Evolutionary conservation across 164 flowering plant species (phyloP), one percentile per base, ranked within the genome.

Genomic region (Stephania yunnanensis): DNA sequence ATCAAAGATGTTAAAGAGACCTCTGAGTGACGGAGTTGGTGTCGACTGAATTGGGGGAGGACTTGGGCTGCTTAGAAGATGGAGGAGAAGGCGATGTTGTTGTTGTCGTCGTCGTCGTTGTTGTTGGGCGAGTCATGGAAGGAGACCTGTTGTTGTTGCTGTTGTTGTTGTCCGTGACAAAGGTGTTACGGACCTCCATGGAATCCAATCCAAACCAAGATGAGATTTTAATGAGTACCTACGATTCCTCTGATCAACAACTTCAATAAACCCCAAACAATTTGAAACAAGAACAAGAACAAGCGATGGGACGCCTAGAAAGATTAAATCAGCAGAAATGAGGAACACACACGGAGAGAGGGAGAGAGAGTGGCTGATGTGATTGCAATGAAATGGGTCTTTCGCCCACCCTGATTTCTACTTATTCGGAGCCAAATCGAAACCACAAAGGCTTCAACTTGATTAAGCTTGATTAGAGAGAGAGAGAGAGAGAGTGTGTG

Each of bases 1-100:
- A 8, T 13, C 2, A n/a, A 22, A 68, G 20, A 19, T 42, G 13
- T n/a, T 9, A 17, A 12, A 36, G 36, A 6, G 45, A 88, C 92
- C 92, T 87, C 73, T 84, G 90, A 30, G 88, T 76, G 74, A 87
- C 92, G 30, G 92, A 85, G 75, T 80, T 81, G 36, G 87, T 78
- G 80, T 89, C 89, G 68, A 86, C 84, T 44, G 87, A 52, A n/a
- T 71, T 79, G 1, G 86, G 80, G 55, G 86, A 66, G 17, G 89
- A 42, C 63, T 82, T 81, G 30, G 81, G 73, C 53, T 86, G 88
- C 80, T 87, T 87, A 12, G 86, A 79, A 6, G 86, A 61, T 15
- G 86, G 36, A 12, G 86, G 73, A 30, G 73, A 17, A 11, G 81
- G 31, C 52, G 69, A 10, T 17, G 84, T 9, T 45, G 79, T n/a